These are phyloP conservation scores for Aspergillus luchuensis DNA, from an alignment of 2,329 filamentous ascomycete species.

Conservation along the genomic window DNA sequence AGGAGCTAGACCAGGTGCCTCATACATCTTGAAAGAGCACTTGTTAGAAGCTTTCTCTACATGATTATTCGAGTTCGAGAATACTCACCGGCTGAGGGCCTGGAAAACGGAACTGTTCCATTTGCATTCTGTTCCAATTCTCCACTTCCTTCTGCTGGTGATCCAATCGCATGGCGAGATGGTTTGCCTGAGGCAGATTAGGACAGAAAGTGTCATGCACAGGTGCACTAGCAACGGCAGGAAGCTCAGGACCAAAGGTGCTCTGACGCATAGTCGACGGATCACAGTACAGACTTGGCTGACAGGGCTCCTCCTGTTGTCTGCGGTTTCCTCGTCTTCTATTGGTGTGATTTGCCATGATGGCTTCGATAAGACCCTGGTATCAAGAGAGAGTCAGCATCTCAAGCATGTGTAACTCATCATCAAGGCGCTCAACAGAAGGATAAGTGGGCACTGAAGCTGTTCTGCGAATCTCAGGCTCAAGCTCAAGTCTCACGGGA, in stretches of 20 bases:
- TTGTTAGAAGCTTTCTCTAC: not conserved
- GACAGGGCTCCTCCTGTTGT: not conserved
- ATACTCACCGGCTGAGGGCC: constrained; percentile 10
- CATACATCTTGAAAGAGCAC: not conserved
- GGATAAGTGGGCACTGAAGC: not conserved
- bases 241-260: not conserved
- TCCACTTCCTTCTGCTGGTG: constrained; percentile 1
- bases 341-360: not conserved
- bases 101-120: constrained; percentile 18
- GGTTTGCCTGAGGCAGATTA: not conserved
- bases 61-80: not conserved
- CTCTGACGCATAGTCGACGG: not conserved
- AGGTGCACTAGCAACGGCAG: not conserved
- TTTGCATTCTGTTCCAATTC: constrained; percentile 11
- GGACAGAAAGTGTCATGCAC: not conserved
- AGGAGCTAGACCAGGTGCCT: not conserved
- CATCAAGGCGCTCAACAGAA: not conserved
- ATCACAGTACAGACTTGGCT: not conserved
- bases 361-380: not conserved
- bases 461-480: not conserved
- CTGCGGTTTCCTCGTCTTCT: not conserved
- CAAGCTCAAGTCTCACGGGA: not conserved
- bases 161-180: not conserved
- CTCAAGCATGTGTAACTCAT: not conserved
- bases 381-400: not conserved